Percentiles rank a stretch among this genome's conserved stretches.
These are phyloP conservation scores for Stipa capillata DNA, from an alignment of 176 grass and related monocot species.

Conservation along the genomic window DNA sequence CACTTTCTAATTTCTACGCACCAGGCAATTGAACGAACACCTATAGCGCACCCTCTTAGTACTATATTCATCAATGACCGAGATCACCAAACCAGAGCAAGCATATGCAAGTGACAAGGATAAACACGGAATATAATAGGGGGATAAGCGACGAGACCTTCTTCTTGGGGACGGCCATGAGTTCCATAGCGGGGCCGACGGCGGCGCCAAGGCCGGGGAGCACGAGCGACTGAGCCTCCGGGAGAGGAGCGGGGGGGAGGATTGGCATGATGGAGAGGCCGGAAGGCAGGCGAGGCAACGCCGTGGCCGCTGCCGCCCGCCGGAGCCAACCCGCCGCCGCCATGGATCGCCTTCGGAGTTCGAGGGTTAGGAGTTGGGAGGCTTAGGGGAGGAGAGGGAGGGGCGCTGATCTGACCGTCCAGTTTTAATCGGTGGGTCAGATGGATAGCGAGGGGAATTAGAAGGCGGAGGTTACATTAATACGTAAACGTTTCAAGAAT, in stretches of 20 bases:
- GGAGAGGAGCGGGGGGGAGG: not conserved
- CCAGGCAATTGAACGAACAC: constrained; percentile 23
- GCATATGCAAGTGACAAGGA: not conserved
- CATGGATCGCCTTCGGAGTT: constrained; percentile 22
- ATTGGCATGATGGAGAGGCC: not conserved
- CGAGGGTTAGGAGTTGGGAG: not conserved
- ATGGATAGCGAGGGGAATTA: not conserved
- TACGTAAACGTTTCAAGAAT: no score
- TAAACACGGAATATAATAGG: not conserved
- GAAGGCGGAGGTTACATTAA: not conserved
- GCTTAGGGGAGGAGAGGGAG: not conserved
- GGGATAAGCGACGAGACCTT: constrained; percentile 37
- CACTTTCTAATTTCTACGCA: not conserved
- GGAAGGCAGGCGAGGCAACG: constrained; percentile 28
- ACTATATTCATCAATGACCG: not conserved
- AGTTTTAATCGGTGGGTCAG: not conserved
- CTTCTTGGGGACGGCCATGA: constrained; percentile 90
- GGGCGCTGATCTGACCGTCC: constrained; percentile 13
- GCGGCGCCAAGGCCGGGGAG: constrained; percentile 28
- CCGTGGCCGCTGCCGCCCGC: constrained; percentile 28
- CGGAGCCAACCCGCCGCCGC: constrained; percentile 39
- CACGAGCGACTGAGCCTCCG: constrained; percentile 12
- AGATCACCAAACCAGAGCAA: not conserved
- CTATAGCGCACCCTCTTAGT: not conserved
- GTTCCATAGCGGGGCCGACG: constrained; percentile 37